phyloP scores from a whole-genome alignment of 768 basidiomycete genomes.

The Hemileccinum impolitum region DNA sequence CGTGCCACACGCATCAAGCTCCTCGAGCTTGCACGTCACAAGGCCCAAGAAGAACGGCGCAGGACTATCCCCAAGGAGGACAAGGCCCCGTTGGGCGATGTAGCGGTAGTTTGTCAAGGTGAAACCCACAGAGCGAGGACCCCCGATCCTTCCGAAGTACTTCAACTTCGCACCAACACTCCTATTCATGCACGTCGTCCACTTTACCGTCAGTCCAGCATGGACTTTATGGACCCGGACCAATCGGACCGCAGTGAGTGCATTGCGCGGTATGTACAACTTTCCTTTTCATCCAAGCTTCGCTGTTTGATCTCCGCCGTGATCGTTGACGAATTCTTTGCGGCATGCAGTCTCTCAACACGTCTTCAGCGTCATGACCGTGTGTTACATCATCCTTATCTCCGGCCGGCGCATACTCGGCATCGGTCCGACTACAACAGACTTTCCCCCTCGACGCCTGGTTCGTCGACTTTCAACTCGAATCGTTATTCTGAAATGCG shows the following conservation, averaged over 20 bases:
- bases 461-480: slow-evolving; percentile 60
- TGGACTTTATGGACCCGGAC: slow-evolving; percentile 72
- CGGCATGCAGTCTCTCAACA: slow-evolving; percentile 52
- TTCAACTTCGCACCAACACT: slow-evolving; percentile 49
- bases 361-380: slow-evolving; percentile 66
- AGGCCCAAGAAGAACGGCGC: slow-evolving; percentile 52
- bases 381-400: slow-evolving; percentile 62
- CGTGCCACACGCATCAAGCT: slow-evolving; percentile 82
- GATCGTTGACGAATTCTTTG: slow-evolving; percentile 8
- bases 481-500: slow-evolving; percentile 29
- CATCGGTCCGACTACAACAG: slow-evolving; percentile 21
- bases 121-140: slow-evolving; percentile 14
- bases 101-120: slow-evolving; percentile 6
- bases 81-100: slow-evolving; percentile 17
- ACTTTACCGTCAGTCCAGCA: slow-evolving; percentile 78
- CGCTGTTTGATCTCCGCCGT: neutral
- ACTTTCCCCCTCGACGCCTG: slow-evolving; percentile 51
- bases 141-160: slow-evolving; percentile 36
- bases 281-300: slow-evolving; percentile 3
- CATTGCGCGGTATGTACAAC: slow-evolving; percentile 57
- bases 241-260: slow-evolving; percentile 44
- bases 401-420: slow-evolving; percentile 32
- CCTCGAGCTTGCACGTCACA: slow-evolving; percentile 68
- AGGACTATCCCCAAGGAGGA: slow-evolving; percentile 49
- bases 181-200: slow-evolving; percentile 46